A percentile compares a stretch with the other conserved stretches of the same genome.
These are phyloP conservation scores for Lachnellula arida DNA, from an alignment of 2,329 filamentous ascomycete genomes.

Conservation along the genomic window DNA sequence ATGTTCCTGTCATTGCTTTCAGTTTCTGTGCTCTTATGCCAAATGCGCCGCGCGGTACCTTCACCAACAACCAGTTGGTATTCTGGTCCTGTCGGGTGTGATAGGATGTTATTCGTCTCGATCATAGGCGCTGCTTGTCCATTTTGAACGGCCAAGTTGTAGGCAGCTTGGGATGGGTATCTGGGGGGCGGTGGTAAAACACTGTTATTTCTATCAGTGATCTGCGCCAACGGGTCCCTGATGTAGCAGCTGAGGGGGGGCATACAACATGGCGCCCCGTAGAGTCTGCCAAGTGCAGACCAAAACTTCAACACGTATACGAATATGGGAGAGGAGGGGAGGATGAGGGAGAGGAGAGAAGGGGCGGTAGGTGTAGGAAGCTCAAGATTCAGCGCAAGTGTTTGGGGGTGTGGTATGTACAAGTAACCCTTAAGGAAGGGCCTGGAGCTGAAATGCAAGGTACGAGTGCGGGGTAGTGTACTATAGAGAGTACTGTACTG, in stretches of 20 bases:
- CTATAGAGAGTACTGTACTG: background rate
- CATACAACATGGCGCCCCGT: slow-evolving; percentile 29
- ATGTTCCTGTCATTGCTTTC: slow-evolving; percentile 60
- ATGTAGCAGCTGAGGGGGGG: background rate
- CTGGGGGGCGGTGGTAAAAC: slow-evolving; percentile 80
- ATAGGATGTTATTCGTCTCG: slow-evolving; percentile 89
- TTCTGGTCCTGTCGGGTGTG: slow-evolving; percentile 74
- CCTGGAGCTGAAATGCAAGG: background rate
- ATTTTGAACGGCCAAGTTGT: slow-evolving; percentile 66
- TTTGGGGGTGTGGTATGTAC: too few species aligned
- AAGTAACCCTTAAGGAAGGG: background rate
- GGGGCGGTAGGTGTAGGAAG: background rate
- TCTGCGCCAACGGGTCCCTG: slow-evolving; percentile 2
- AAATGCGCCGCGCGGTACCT: slow-evolving; percentile 47
- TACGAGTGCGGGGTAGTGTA: slow-evolving; percentile 1
- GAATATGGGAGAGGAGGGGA: slow-evolving; percentile 23
- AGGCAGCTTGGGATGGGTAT: slow-evolving; percentile 70
- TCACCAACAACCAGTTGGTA: slow-evolving; percentile 91
- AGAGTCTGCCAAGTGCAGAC: slow-evolving; percentile 17
- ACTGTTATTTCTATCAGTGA: slow-evolving; percentile 35
- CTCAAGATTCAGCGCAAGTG: background rate
- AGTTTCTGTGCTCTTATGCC: slow-evolving; percentile 2
- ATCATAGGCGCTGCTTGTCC: slow-evolving; percentile 70
- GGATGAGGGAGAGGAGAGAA: background rate
- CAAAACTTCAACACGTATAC: slow-evolving; percentile 39